Base-by-base conservation (phyloP, 768 basidiomycete genomes). In the Boletus coccyginus region DNA sequence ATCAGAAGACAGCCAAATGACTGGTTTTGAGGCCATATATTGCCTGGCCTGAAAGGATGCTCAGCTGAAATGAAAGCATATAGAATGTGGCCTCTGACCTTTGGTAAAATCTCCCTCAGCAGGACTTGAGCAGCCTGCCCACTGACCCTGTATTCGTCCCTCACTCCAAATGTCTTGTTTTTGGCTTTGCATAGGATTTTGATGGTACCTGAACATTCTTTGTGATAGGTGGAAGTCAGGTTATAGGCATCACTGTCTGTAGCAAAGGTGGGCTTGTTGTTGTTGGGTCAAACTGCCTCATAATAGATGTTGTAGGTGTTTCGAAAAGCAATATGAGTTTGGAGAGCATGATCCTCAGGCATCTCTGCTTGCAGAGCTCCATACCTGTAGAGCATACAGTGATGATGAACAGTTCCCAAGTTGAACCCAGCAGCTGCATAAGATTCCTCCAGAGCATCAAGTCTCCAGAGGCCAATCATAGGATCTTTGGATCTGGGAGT, bases 271-370 rank as follows among this genome's bases (percentile, higher is more conserved):
- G 55, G 54, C 3, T 4, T 21, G 27, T 56, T 62, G 48, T 54
- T 46, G 47, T 45, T 51, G 3, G 62, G 43, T 4, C 38, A 33
- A 3, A 62, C 29, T 0, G 38, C 55, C 38, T 66, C 58, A 46
- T 63, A 65, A 13, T 41, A 46, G 9, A 65, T 57, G 8, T 65
- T 65, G 53, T 66, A 66, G 5, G 59, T 46, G 33, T 27, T 63
- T 29, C 45, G 9, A 44, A 65, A 66, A 1, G 50, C 31, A 2
- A 62, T 12, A 12, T 66, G 63, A 0, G 51, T 60, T 3, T 58
- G 53, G 1, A 39, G 36, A 0, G 24, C 54, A 38, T 40, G 19
- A 7, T 62, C 51, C 29, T 58, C 33, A 12, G 32, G 7, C 55
- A 65, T 66, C 12, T 60, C 49, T 5, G 62, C 64, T 35, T 66